A percentile compares a stretch with the other conserved stretches of the same genome.
phyloP scores from a whole-genome alignment of 2,329 filamentous ascomycete species.

The Ceratocystis papillata region DNA sequence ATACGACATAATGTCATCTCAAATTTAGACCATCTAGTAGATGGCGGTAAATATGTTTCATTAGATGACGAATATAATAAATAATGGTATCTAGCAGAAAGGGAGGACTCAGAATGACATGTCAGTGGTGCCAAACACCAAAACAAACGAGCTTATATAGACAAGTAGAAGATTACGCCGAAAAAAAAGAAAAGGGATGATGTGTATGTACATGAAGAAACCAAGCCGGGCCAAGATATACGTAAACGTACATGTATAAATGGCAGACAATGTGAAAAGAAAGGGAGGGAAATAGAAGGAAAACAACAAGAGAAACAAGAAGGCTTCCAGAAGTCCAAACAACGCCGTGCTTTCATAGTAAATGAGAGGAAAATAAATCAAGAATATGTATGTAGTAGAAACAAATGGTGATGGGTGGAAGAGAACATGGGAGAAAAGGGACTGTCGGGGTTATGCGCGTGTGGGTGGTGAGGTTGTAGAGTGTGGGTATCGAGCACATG shows the following conservation, averaged over 20 bases:
- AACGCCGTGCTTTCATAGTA: conserved; percentile 1
- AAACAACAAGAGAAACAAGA: background rate
- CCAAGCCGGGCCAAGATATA: background rate
- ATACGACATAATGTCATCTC: background rate
- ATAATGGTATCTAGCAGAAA: conserved; percentile 3
- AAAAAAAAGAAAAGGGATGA: background rate
- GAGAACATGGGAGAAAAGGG: background rate
- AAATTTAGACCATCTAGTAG: background rate
- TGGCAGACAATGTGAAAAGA: background rate
- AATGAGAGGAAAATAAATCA: background rate
- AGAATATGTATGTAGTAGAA: background rate
- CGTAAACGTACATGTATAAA: too few relatives aligned
- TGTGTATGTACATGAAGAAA: background rate
- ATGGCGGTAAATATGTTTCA: background rate
- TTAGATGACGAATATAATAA: background rate
- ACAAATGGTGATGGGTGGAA: background rate
- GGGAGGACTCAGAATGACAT: background rate
- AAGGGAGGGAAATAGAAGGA: background rate
- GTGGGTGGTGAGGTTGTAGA: background rate
- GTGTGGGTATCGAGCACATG: too few relatives aligned
- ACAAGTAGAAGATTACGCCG: background rate
- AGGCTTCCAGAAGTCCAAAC: background rate
- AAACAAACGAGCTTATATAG: background rate
- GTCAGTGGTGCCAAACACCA: background rate
- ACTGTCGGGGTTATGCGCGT: background rate